phyloP scores from a whole-genome alignment of 2,329 filamentous ascomycete species.

The Coniella vitis region DNA sequence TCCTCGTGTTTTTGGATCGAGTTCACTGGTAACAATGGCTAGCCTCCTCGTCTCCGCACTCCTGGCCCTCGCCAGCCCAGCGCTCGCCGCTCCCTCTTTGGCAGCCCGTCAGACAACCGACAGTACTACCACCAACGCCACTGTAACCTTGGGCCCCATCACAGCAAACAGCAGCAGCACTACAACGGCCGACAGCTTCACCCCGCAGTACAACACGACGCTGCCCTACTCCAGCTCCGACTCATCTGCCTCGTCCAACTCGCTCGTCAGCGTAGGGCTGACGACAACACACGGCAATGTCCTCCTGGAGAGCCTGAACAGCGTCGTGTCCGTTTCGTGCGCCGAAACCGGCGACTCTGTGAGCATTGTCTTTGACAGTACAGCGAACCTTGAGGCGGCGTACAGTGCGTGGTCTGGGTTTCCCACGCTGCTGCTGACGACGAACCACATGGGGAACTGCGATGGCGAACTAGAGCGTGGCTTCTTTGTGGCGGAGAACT shows the following conservation, averaged over 20 bases:
- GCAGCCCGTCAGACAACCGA: constrained; percentile 4
- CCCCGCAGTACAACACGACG: constrained; percentile 3
- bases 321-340: constrained; percentile 8
- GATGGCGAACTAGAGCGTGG: constrained; percentile 12
- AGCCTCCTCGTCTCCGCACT: neutral
- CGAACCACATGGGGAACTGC: constrained; percentile 14
- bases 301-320: constrained; percentile 7
- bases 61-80: constrained; percentile 1
- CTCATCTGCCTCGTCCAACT: neutral
- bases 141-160: constrained; percentile 8
- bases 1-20: no score
- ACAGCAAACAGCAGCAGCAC: neutral
- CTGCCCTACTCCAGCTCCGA: constrained; percentile 9
- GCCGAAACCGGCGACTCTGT: constrained; percentile 4
- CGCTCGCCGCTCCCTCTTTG: neutral
- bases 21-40: constrained; percentile 1
- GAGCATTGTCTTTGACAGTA: constrained; percentile 7
- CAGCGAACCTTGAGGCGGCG: constrained; percentile 5
- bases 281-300: constrained; percentile 4
- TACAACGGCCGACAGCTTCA: neutral
- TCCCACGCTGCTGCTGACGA: constrained; percentile 5
- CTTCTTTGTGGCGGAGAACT: constrained; percentile 10
- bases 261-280: constrained; percentile 8
- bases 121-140: constrained; percentile 3
- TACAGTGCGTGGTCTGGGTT: constrained; percentile 9